Evolutionary conservation across 345 rosid genomes (phyloP).

Genomic region (Brassica carinata): DNA sequence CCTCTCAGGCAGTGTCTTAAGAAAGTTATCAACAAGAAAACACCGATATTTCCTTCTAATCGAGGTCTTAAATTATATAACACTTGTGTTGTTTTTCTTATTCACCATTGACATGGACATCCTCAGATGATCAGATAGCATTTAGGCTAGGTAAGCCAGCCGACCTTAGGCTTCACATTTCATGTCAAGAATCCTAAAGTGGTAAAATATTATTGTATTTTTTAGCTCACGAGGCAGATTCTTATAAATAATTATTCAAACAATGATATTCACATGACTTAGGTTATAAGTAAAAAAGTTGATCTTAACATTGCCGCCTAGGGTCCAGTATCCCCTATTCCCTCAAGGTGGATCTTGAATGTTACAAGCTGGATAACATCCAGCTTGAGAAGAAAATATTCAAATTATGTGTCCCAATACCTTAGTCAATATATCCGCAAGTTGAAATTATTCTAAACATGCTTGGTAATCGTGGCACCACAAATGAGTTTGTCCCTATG

Average conservation of each 20-base stretch:
- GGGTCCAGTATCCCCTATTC: too few species aligned
- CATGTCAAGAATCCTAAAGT: too few species aligned
- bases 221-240: too few species aligned
- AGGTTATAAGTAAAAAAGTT: neutral
- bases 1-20: neutral
- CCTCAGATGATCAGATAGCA: neutral
- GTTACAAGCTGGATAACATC: too few species aligned
- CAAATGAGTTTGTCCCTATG: neutral
- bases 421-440: too few species aligned
- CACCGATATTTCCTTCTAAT: neutral
- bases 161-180: neutral
- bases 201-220: too few species aligned
- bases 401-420: too few species aligned
- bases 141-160: neutral
- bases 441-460: too few species aligned
- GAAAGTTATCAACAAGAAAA: neutral
- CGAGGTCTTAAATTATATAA: neutral
- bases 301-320: neutral
- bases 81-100: neutral
- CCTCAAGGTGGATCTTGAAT: too few species aligned
- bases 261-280: neutral
- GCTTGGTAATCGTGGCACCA: neutral
- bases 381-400: too few species aligned
- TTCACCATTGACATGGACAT: neutral
- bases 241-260: too few species aligned